A percentile compares a stretch with the other conserved stretches of the same genome.
phyloP scores from a whole-genome alignment of 2,329 filamentous ascomycete genomes.

The Exophiala oligosperma region DNA sequence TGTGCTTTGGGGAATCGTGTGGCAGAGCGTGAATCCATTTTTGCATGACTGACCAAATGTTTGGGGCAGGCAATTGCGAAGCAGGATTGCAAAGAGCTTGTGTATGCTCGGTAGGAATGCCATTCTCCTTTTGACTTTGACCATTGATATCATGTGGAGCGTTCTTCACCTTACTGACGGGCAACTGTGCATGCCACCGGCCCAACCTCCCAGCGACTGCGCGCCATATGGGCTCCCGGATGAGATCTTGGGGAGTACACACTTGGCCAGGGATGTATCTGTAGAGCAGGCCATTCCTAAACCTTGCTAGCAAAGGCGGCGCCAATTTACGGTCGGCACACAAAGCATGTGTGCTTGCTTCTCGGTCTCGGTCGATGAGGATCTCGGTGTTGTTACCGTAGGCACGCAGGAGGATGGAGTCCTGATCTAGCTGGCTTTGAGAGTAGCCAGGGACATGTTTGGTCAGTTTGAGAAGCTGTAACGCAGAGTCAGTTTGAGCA shows the following conservation, averaged over 20 bases:
- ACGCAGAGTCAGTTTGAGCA: constrained; percentile 29
- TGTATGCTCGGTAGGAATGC: neutral
- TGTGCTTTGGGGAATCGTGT: constrained; percentile 67
- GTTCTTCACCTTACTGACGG: constrained; percentile 39
- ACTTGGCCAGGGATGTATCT: constrained; percentile 80
- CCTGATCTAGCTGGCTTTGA: constrained; percentile 74
- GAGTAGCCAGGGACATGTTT: constrained; percentile 63
- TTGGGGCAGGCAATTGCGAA: constrained; percentile 72
- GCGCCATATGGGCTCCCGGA: constrained; percentile 71
- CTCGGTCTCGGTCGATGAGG: constrained; percentile 87
- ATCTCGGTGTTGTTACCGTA: constrained; percentile 94
- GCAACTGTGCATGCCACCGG: constrained; percentile 83
- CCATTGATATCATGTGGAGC: constrained; percentile 19
- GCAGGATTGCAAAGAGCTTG: constrained; percentile 31
- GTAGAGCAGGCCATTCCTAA: constrained; percentile 95
- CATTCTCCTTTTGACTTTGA: constrained; percentile 12
- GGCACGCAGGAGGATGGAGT: constrained; percentile 84
- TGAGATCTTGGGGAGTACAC: constrained; percentile 77
- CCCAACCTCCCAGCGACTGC: constrained; percentile 82
- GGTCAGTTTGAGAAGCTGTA: constrained; percentile 52
- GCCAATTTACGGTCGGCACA: constrained; percentile 81
- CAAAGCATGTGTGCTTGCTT: constrained; percentile 73
- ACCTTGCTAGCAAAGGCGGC: constrained; percentile 82
- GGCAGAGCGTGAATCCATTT: constrained; percentile 92
- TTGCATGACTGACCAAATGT: constrained; percentile 92